Conservation (phyloP, 306 rosid species). For the Comarum palustre region DNA sequence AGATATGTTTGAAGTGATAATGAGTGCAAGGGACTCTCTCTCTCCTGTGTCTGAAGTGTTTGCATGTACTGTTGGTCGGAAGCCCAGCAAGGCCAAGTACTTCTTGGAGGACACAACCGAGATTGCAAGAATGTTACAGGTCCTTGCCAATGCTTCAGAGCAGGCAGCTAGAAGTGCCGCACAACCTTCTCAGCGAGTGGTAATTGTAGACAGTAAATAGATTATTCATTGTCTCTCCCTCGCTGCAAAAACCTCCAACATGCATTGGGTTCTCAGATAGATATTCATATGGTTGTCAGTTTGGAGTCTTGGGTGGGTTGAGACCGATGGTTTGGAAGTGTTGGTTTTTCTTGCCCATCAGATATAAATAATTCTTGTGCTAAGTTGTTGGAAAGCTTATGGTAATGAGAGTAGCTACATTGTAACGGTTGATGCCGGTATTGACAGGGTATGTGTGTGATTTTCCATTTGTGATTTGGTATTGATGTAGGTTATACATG, state of each 20-base stretch:
- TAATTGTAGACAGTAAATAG: constrained; percentile 34
- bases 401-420: neutral
- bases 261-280: neutral
- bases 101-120: constrained; percentile 75
- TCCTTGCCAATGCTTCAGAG: constrained; percentile 71
- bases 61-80: constrained; percentile 59
- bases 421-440: neutral
- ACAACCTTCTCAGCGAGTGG: constrained; percentile 30
- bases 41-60: constrained; percentile 50
- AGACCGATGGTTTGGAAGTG: constrained; percentile 7
- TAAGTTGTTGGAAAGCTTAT: neutral
- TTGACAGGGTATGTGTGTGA: neutral
- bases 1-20: constrained; percentile 76
- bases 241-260: neutral
- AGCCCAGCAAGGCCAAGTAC: constrained; percentile 63
- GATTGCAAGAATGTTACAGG: constrained; percentile 82
- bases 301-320: neutral
- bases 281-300: neutral
- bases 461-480: neutral
- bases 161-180: constrained; percentile 33
- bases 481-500: neutral
- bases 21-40: constrained; percentile 37
- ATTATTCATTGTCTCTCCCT: constrained; percentile 13
- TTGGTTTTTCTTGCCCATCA: neutral
- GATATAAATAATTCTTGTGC: neutral